Conservation (phyloP, 768 basidiomycete species). For the Trametes elegans region DNA sequence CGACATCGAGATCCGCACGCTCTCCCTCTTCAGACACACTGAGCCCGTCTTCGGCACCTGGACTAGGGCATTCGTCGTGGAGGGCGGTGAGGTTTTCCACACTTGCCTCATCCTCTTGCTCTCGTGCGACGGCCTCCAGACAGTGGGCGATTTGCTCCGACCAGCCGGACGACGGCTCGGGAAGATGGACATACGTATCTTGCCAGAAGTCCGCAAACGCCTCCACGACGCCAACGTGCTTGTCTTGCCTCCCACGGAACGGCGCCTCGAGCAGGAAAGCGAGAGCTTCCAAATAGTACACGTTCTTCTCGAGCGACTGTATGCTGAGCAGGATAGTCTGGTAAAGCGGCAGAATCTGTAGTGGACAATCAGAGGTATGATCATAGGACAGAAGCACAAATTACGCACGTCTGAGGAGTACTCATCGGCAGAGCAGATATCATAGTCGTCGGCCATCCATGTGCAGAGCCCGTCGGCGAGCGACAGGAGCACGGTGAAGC, state of each 20-base stretch:
- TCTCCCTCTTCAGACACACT: neutral
- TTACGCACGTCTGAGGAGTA: slow-evolving; percentile 56
- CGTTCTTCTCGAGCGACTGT: slow-evolving; percentile 42
- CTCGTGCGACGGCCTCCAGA: slow-evolving; percentile 24
- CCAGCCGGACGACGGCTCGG: slow-evolving; percentile 53
- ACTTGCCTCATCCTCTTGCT: slow-evolving; percentile 11
- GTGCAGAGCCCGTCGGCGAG: slow-evolving; percentile 52
- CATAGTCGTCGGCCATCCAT: slow-evolving; percentile 65
- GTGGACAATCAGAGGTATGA: neutral
- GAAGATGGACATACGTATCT: slow-evolving; percentile 38
- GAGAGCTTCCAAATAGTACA: slow-evolving; percentile 45
- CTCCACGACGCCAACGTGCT: slow-evolving; percentile 41
- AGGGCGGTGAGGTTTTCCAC: slow-evolving; percentile 17
- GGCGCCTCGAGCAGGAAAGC: slow-evolving; percentile 53
- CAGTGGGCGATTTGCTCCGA: slow-evolving; percentile 43
- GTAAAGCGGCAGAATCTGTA: slow-evolving; percentile 64
- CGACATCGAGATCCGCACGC: neutral
- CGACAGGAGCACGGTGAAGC: slow-evolving; percentile 43
- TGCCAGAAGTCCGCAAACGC: slow-evolving; percentile 68
- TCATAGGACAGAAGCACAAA: neutral
- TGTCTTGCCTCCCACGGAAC: slow-evolving; percentile 51
- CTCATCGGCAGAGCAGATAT: slow-evolving; percentile 49
- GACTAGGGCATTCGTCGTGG: slow-evolving; percentile 9
- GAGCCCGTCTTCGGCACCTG: neutral
- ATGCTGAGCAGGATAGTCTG: slow-evolving; percentile 54